phyloP scores from a whole-genome alignment of 495 filamentous ascomycete genomes.

The Penicillium tannophilum region DNA sequence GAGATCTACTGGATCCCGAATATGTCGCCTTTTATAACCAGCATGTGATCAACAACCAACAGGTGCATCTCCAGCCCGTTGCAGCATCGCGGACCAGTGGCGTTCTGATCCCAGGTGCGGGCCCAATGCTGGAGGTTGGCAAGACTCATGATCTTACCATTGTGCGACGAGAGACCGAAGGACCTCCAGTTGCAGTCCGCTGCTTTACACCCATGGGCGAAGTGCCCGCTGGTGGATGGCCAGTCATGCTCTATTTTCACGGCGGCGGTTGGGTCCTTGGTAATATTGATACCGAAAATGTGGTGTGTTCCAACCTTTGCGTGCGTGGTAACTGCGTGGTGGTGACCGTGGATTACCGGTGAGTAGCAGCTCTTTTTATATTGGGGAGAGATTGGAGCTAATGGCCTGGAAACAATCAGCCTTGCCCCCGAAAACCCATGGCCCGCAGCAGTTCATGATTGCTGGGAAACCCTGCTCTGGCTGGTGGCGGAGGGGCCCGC shows the following conservation, averaged over 20 bases:
- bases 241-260: conserved; percentile 59
- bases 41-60: conserved; percentile 51
- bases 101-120: conserved; percentile 56
- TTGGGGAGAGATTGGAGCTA: conserved; percentile 19
- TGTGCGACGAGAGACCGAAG: conserved; percentile 46
- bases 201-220: conserved; percentile 51
- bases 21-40: conserved; percentile 59
- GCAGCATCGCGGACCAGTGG: conserved; percentile 53
- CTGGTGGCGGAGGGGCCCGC: conserved; percentile 43
- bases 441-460: conserved; percentile 59
- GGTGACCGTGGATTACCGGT: conserved; percentile 60
- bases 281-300: conserved; percentile 60
- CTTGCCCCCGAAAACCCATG: conserved; percentile 59
- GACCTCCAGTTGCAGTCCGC: conserved; percentile 48
- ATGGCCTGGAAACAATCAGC: conserved; percentile 6
- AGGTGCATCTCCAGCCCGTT: conserved; percentile 56
- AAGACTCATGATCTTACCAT: conserved; percentile 52
- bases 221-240: conserved; percentile 51
- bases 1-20: conserved; percentile 48
- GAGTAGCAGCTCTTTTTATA: conserved; percentile 13
- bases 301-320: conserved; percentile 58
- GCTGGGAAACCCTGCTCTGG: conserved; percentile 61
- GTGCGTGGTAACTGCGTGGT: conserved; percentile 52
- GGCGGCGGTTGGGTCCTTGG: conserved; percentile 63
- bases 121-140: conserved; percentile 52